Evolutionary conservation across 495 filamentous ascomycete genomes (phyloP).

Genomic region (Neurospora cerealis): DNA sequence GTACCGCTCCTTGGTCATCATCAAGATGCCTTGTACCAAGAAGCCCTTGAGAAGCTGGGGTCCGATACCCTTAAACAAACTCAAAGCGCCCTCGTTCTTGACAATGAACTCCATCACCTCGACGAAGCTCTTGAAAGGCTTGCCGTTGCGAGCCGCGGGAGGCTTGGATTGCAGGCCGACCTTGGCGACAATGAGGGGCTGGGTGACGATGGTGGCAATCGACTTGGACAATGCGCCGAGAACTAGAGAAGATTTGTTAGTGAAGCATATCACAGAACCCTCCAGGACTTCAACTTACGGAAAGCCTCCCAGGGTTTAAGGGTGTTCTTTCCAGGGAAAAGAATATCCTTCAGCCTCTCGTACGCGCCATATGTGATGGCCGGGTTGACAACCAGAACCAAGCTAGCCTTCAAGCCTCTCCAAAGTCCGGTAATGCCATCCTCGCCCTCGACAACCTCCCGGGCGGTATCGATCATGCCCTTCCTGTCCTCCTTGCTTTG

Average conservation of each 20-base stretch:
- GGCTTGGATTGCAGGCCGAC: slow-evolving; percentile 91
- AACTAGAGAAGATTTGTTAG: slow-evolving; percentile 37
- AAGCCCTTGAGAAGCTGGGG: slow-evolving; percentile 91
- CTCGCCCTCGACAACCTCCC: slow-evolving; percentile 80
- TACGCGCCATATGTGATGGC: slow-evolving; percentile 98
- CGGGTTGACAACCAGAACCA: slow-evolving; percentile 94
- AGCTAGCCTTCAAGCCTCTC: slow-evolving; percentile 90
- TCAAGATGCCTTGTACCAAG: slow-evolving; percentile 86
- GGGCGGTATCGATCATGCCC: slow-evolving; percentile 78
- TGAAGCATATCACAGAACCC: not conserved
- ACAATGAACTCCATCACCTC: slow-evolving; percentile 94
- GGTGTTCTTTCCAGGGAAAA: slow-evolving; percentile 70
- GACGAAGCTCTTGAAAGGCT: slow-evolving; percentile 87
- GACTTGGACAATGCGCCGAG: slow-evolving; percentile 90
- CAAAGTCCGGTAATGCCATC: slow-evolving; percentile 86
- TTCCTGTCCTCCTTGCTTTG: slow-evolving; percentile 73
- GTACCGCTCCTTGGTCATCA: slow-evolving; percentile 99
- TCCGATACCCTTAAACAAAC: slow-evolving; percentile 92
- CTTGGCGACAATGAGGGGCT: slow-evolving; percentile 96
- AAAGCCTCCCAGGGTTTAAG: slow-evolving; percentile 87
- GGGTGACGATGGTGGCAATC: slow-evolving; percentile 83
- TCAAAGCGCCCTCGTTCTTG: slow-evolving; percentile 69
- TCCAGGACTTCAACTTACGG: slow-evolving; percentile 43
- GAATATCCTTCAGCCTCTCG: slow-evolving; percentile 68
- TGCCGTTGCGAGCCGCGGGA: slow-evolving; percentile 71